A percentile compares a stretch with the other conserved stretches of the same genome.
These are phyloP conservation scores for Murraya koenigii DNA, from an alignment of 345 rosid genomes.

Conservation along the genomic window DNA sequence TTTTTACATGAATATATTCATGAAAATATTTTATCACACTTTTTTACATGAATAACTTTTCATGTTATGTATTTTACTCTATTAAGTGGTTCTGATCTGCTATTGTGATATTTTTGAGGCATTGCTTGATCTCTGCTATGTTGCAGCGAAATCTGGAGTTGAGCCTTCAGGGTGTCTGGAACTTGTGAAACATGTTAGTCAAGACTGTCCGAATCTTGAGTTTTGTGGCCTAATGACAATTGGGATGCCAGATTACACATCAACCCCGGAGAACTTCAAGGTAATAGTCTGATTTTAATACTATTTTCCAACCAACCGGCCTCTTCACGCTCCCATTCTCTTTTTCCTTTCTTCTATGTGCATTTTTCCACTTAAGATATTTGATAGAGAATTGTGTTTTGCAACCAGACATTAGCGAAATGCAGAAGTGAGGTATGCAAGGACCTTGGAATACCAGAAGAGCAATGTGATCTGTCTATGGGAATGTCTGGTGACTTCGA, in stretches of 20 bases:
- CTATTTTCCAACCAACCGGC: too few relatives aligned
- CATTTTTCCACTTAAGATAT: conserved; percentile 2
- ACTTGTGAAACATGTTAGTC: conserved; percentile 67
- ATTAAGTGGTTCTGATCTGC: background rate
- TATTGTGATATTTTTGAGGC: background rate
- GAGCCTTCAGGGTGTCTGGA: conserved; percentile 83
- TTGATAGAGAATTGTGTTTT: conserved; percentile 4
- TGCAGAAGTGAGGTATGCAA: conserved; percentile 91
- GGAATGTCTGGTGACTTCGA: conserved; percentile 98
- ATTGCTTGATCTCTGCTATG: conserved; percentile 7
- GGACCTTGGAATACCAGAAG: conserved; percentile 74
- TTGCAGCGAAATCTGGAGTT: conserved; percentile 87
- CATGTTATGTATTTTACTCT: background rate
- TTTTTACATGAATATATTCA: background rate
- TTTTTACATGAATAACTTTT: background rate
- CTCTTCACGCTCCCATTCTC: too few relatives aligned
- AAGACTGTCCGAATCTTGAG: conserved; percentile 71
- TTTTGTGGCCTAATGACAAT: conserved; percentile 93
- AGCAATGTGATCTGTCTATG: conserved; percentile 93
- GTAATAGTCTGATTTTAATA: conserved; percentile 26
- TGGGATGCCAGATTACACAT: conserved; percentile 88
- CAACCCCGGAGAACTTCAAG: conserved; percentile 97
- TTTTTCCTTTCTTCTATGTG: background rate
- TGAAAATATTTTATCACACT: background rate
- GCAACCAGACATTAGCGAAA: conserved; percentile 63